These are phyloP conservation scores for Gillenia trifoliata DNA, from an alignment of 306 rosid species.

Conservation along the genomic window DNA sequence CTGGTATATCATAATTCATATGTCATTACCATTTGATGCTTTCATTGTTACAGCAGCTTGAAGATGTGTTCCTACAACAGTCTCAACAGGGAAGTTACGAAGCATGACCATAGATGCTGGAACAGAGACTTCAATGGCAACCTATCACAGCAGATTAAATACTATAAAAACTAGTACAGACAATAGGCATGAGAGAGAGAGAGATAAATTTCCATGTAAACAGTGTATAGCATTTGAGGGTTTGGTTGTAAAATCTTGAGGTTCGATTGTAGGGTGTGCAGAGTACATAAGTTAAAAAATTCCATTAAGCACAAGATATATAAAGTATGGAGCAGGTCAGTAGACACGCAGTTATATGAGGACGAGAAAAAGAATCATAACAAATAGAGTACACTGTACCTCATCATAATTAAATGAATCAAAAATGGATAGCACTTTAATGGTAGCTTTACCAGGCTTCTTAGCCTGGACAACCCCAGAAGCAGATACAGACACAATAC, in stretches of 20 bases:
- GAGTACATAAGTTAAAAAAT: neutral
- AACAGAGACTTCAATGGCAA: conserved; percentile 68
- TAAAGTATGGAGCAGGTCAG: neutral
- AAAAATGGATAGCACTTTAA: conserved; percentile 61
- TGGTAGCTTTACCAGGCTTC: conserved; percentile 82
- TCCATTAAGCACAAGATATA: neutral
- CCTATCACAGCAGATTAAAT: conserved; percentile 37
- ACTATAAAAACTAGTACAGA: neutral
- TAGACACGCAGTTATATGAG: neutral
- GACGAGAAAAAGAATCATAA: neutral
- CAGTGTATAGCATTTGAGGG: neutral
- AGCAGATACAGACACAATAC: conserved; percentile 62
- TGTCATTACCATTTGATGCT: conserved; percentile 63
- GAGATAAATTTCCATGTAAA: neutral
- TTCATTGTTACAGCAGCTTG: conserved; percentile 89
- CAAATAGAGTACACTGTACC: conserved; percentile 36
- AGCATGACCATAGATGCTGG: conserved; percentile 83
- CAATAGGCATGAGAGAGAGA: neutral
- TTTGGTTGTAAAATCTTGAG: neutral
- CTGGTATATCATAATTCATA: neutral
- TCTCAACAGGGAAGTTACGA: conserved; percentile 74
- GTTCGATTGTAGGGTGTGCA: neutral
- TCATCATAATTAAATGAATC: conserved; percentile 80
- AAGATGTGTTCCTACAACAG: conserved; percentile 82
- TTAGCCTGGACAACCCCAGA: conserved; percentile 85